Evolutionary conservation across 495 filamentous ascomycete genomes (phyloP).

Genomic region (Cetradonia linearis): DNA sequence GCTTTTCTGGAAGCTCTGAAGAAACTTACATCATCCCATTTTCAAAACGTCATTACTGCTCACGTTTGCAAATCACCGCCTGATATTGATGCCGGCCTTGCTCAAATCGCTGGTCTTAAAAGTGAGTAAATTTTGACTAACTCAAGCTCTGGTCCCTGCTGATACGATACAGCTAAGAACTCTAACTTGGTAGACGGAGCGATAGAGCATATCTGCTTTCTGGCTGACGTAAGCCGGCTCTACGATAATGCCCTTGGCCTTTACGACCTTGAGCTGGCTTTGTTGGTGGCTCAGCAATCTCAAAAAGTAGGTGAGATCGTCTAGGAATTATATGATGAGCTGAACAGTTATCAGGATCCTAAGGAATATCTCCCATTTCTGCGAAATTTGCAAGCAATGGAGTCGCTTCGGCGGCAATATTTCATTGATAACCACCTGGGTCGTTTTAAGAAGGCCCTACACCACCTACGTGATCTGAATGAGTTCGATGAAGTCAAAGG

Average conservation of each 20-base stretch:
- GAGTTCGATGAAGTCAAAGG: conserved; percentile 62
- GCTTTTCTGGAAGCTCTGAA: conserved; percentile 63
- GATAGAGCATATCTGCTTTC: conserved; percentile 92
- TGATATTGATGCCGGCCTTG: conserved; percentile 75
- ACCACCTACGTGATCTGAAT: conserved; percentile 56
- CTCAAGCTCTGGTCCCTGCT: conserved; percentile 13
- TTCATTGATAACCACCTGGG: conserved; percentile 81
- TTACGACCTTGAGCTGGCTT: conserved; percentile 80
- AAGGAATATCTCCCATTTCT: conserved; percentile 93
- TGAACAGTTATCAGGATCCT: conserved; percentile 46
- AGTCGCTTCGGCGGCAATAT: conserved; percentile 58
- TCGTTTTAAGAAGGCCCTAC: conserved; percentile 64
- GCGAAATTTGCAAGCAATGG: conserved; percentile 67
- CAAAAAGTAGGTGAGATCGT: conserved; percentile 44
- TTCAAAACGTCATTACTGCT: conserved; percentile 90
- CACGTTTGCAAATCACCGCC: conserved; percentile 88
- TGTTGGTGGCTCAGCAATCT: conserved; percentile 88
- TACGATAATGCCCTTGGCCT: conserved; percentile 84
- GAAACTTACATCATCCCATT: conserved; percentile 51
- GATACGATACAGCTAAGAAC: conserved; percentile 40
- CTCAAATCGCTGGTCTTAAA: conserved; percentile 65
- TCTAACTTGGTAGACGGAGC: conserved; percentile 46
- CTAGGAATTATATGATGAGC: background rate
- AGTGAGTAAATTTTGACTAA: conserved; percentile 28
- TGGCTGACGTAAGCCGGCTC: conserved; percentile 85